phyloP scores from a whole-genome alignment of 2,329 filamentous ascomycete genomes.

The Pseudofabraea citricarpa region DNA sequence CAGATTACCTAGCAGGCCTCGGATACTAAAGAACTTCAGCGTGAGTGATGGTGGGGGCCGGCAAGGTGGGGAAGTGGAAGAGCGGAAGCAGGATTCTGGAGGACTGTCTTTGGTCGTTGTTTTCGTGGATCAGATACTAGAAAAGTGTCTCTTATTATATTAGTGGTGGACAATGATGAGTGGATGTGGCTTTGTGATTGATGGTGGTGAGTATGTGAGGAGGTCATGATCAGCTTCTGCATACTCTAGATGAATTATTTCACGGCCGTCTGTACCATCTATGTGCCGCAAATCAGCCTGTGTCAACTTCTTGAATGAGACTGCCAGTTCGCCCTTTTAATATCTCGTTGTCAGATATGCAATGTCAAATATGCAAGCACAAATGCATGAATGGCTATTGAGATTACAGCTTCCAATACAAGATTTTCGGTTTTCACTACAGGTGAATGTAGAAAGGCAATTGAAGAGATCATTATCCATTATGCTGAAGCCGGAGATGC shows the following conservation, averaged over 20 bases:
- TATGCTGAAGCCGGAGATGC: background rate
- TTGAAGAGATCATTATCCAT: constrained; percentile 1
- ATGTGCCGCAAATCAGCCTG: no score
- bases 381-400: no score
- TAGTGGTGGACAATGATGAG: constrained; percentile 9
- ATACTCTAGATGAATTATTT: constrained; percentile 23
- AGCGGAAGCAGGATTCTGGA: no score
- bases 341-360: no score
- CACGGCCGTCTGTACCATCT: constrained; percentile 10
- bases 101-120: no score
- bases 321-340: no score
- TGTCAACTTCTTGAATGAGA: background rate
- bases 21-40: constrained; percentile 53
- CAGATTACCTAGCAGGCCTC: constrained; percentile 73
- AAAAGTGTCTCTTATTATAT: constrained; percentile 19
- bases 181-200: constrained; percentile 10
- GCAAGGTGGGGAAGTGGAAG: no score
- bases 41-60: constrained; percentile 2
- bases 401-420: no score
- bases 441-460: no score
- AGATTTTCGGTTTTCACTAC: no score
- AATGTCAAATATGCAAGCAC: no score
- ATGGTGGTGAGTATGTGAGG: no score
- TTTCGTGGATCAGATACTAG: constrained; percentile 21
- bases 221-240: constrained; percentile 15